phyloP scores from a whole-genome alignment of 192 early-diverging fungal species.

The Mortierella claussenii region DNA sequence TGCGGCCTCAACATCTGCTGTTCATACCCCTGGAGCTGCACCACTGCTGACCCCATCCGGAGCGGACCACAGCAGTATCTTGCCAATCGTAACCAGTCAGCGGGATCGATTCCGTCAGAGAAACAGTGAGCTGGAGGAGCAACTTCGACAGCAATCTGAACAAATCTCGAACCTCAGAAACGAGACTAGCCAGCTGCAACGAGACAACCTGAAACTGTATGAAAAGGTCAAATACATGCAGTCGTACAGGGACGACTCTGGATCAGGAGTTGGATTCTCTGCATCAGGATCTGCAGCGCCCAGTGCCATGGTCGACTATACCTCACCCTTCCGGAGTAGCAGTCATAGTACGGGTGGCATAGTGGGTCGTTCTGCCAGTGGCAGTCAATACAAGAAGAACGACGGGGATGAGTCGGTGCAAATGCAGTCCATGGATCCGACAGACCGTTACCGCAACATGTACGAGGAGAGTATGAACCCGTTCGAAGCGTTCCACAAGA shows the following conservation, averaged over 20 bases:
- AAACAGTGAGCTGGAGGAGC: constrained; percentile 86
- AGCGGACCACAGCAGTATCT: constrained; percentile 63
- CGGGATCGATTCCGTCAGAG: constrained; percentile 90
- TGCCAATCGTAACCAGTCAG: constrained; percentile 90
- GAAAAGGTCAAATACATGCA: constrained; percentile 92
- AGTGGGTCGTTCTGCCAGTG: constrained; percentile 14
- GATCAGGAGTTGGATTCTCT: constrained; percentile 17
- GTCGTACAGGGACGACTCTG: constrained; percentile 61
- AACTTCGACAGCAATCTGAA: constrained; percentile 60
- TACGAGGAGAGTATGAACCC: constrained; percentile 94
- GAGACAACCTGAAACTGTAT: constrained; percentile 90
- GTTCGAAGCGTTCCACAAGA: constrained; percentile 84
- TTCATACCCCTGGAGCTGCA: background rate
- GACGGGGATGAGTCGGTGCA: constrained; percentile 41
- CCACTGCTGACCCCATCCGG: constrained; percentile 11
- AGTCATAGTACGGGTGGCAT: background rate
- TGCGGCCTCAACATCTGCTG: background rate
- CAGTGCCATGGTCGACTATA: constrained; percentile 40
- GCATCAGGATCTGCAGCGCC: constrained; percentile 22
- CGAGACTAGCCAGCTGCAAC: constrained; percentile 73
- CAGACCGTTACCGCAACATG: constrained; percentile 75
- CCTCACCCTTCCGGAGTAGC: constrained; percentile 39
- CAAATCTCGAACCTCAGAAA: constrained; percentile 68
- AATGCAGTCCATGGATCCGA: constrained; percentile 58
- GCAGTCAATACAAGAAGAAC: constrained; percentile 38